Conservation (phyloP, 2,329 filamentous ascomycete species). For the Colletotrichum melonis region DNA sequence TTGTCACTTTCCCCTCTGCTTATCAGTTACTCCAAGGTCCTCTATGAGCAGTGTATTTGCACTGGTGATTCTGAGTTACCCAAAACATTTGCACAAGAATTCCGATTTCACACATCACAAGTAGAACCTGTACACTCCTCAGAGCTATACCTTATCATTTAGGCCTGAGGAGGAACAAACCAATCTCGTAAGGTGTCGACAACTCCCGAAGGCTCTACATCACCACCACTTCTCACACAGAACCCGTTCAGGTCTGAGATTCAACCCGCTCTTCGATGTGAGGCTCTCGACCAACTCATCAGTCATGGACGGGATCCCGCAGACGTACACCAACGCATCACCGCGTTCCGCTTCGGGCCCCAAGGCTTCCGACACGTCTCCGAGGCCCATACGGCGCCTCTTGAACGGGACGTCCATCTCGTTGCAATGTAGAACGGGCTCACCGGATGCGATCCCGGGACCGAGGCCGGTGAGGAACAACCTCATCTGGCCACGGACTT, state of each 20-base stretch:
- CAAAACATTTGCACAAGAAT: too few relatives aligned
- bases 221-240: conserved; percentile 54
- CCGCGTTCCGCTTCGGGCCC: conserved; percentile 45
- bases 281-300: conserved; percentile 69
- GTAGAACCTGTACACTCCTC: neutral
- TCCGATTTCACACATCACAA: too few relatives aligned
- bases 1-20: too few relatives aligned
- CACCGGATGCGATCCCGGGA: neutral
- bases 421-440: neutral
- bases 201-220: neutral
- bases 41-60: too few relatives aligned
- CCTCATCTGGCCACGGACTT: conserved; percentile 53
- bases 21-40: too few relatives aligned
- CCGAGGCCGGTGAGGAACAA: conserved; percentile 59
- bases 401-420: conserved; percentile 44
- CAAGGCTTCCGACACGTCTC: conserved; percentile 55
- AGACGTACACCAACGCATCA: conserved; percentile 71
- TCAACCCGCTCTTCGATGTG: conserved; percentile 42
- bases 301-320: conserved; percentile 76
- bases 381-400: conserved; percentile 53
- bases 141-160: neutral
- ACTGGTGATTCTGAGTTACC: too few relatives aligned
- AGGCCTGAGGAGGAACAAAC: too few relatives aligned
- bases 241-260: conserved; percentile 43
- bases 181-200: neutral